Percentiles rank a stretch among this genome's conserved stretches.
Conservation (phyloP, 2,329 filamentous ascomycete genomes). For the Teratosphaeria destructans region DNA sequence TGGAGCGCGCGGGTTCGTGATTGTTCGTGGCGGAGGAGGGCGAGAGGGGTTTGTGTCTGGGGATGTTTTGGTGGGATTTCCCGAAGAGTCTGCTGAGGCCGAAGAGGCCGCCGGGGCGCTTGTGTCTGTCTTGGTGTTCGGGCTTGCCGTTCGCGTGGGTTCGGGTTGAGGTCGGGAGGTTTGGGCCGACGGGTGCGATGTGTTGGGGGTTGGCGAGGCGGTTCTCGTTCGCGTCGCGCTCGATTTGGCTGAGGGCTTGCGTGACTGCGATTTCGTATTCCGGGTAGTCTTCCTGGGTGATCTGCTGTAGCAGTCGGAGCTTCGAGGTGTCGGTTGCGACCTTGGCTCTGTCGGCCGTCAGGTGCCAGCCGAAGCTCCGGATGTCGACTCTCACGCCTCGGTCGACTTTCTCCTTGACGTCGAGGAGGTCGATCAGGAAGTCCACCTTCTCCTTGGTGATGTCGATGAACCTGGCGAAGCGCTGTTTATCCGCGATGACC, state of each 20-base stretch:
- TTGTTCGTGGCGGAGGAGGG: not conserved
- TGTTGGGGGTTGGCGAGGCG: slow-evolving; percentile 4
- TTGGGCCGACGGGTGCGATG: not conserved
- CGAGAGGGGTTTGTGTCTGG: slow-evolving; percentile 2
- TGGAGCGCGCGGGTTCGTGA: slow-evolving; percentile 15
- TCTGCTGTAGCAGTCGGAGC: slow-evolving; percentile 34
- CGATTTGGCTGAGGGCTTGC: slow-evolving; percentile 34
- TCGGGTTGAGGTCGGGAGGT: not conserved
- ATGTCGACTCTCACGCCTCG: slow-evolving; percentile 36
- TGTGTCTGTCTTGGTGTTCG: slow-evolving; percentile 2
- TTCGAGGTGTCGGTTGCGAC: slow-evolving; percentile 31
- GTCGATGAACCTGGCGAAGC: slow-evolving; percentile 32
- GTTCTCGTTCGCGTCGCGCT: slow-evolving; percentile 20
- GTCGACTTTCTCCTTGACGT: slow-evolving; percentile 35
- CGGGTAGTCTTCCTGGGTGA: slow-evolving; percentile 33
- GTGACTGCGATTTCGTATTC: slow-evolving; percentile 34
- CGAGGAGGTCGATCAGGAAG: slow-evolving; percentile 33
- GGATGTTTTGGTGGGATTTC: slow-evolving; percentile 2
- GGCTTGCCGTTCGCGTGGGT: not conserved
- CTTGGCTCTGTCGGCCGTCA: slow-evolving; percentile 23
- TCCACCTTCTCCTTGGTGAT: slow-evolving; percentile 35
- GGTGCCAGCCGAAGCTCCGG: slow-evolving; percentile 38
- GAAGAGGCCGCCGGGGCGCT: slow-evolving; percentile 1
- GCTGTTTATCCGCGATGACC: slow-evolving; percentile 31
- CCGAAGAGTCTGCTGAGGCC: not conserved